Evolutionary conservation across 2,329 filamentous ascomycete species (phyloP).

Genomic region (Drechslerella dactyloides): DNA sequence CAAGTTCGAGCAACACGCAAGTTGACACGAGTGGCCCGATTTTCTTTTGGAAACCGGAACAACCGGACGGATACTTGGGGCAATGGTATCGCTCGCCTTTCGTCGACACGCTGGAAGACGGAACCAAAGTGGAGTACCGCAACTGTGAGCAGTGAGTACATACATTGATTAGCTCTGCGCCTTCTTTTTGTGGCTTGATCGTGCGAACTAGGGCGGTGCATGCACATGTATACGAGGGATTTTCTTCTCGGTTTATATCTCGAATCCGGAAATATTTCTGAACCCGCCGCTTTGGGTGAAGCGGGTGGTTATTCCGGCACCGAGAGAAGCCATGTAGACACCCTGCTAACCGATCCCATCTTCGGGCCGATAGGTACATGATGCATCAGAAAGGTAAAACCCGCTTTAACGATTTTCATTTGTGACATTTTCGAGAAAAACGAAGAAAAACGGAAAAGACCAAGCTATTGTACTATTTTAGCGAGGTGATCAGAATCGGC

Average conservation of each 20-base stretch:
- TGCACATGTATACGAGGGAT: background rate
- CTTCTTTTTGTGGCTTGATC: constrained; percentile 8
- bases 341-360: constrained; percentile 5
- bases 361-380: constrained; percentile 35
- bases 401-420: background rate
- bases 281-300: constrained; percentile 12
- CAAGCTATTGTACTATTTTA: background rate
- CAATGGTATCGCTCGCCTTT: constrained; percentile 69
- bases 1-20: constrained; percentile 39
- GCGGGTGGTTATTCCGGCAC: constrained; percentile 10
- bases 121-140: constrained; percentile 58
- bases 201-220: constrained; percentile 10
- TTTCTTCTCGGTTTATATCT: constrained; percentile 47
- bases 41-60: constrained; percentile 63
- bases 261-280: constrained; percentile 41
- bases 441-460: background rate
- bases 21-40: constrained; percentile 46
- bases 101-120: constrained; percentile 57
- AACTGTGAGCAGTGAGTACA: constrained; percentile 63
- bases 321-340: constrained; percentile 12
- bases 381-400: constrained; percentile 50
- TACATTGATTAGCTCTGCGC: constrained; percentile 14
- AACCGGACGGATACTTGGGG: constrained; percentile 65
- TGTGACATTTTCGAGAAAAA: background rate
- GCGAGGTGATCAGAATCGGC: background rate